phyloP scores from a whole-genome alignment of 2,329 filamentous ascomycete genomes.

The Monilinia fructicola region DNA sequence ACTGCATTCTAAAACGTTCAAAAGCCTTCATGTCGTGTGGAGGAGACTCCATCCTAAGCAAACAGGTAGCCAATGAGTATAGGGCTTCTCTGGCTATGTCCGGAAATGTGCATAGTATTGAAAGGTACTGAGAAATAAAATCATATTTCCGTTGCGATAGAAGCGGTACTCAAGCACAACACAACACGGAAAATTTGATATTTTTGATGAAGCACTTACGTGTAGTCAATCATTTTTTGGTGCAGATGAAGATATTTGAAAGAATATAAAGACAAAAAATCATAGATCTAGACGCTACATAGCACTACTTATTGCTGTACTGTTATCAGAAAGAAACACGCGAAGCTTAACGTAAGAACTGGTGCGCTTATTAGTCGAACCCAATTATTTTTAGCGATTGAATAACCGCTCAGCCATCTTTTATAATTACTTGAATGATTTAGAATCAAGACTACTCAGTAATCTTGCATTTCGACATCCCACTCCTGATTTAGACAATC shows the following conservation, averaged over 20 bases:
- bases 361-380: too few relatives aligned
- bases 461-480: too few relatives aligned
- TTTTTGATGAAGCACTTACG: background rate
- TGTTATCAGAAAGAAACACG: too few relatives aligned
- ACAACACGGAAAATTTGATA: background rate
- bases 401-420: too few relatives aligned
- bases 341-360: too few relatives aligned
- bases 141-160: background rate
- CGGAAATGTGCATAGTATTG: background rate
- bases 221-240: background rate
- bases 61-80: background rate
- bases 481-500: too few relatives aligned
- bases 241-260: background rate
- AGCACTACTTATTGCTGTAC: too few relatives aligned
- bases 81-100: background rate
- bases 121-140: background rate
- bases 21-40: conserved; percentile 10
- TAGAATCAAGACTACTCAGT: too few relatives aligned
- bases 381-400: too few relatives aligned
- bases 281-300: too few relatives aligned
- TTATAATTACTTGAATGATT: too few relatives aligned
- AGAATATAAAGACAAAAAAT: background rate
- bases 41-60: background rate
- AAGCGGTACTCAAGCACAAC: background rate
- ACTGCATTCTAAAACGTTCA: background rate